These are phyloP conservation scores for Hypholoma sublateritium DNA, from an alignment of 768 basidiomycete genomes.

Conservation along the genomic window DNA sequence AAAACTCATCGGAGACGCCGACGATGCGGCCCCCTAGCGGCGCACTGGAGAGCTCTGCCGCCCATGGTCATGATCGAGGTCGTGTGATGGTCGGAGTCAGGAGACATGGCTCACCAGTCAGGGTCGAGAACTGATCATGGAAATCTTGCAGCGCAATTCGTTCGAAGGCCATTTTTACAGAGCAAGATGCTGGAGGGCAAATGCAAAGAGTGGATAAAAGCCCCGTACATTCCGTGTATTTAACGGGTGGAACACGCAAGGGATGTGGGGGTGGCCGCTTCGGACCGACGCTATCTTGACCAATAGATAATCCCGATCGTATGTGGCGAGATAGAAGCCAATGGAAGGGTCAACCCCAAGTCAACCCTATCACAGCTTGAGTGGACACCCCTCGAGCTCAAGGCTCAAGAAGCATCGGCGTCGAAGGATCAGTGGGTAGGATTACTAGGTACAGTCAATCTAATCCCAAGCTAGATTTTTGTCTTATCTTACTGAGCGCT, in stretches of 20 bases:
- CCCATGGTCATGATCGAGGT: constrained; percentile 1
- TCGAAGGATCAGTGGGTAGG: too few relatives aligned
- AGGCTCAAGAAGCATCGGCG: background rate
- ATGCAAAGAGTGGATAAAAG: background rate
- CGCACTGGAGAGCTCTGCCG: constrained; percentile 83
- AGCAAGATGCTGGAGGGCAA: background rate
- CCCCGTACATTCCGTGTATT: background rate
- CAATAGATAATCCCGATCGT: constrained; percentile 1
- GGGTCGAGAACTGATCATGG: constrained; percentile 41
- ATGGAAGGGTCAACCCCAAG: background rate
- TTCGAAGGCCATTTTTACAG: constrained; percentile 39
- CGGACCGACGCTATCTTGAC: constrained; percentile 5
- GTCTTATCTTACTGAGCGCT: background rate
- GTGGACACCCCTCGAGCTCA: too few relatives aligned
- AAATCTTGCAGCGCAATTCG: constrained; percentile 48
- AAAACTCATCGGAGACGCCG: constrained; percentile 93
- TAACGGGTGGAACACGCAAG: background rate
- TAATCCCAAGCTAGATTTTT: background rate
- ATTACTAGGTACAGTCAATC: background rate
- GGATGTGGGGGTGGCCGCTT: background rate
- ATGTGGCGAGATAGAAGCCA: constrained; percentile 6
- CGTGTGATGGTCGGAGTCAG: constrained; percentile 33
- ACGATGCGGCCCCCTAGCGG: constrained; percentile 77
- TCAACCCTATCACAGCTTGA: background rate
- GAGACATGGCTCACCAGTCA: constrained; percentile 43